A percentile compares a stretch with the other conserved stretches of the same genome.
Evolutionary conservation across 78 protist species (phyloP).

Genomic region (Thecamonas trahens): DNA sequence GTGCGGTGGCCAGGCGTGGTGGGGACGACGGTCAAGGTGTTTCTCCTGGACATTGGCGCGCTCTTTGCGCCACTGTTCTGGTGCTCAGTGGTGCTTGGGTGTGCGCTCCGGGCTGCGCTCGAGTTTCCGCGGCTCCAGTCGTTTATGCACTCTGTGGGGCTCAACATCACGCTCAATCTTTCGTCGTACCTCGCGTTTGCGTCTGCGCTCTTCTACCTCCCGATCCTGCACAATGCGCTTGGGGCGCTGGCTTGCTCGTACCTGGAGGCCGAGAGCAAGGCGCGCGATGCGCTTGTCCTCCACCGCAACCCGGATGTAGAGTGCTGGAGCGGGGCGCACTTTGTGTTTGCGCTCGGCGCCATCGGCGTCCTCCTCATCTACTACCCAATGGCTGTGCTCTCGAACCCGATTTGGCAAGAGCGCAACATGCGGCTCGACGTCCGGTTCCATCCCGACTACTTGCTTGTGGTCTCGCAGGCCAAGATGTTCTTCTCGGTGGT

Average conservation of each 20-base stretch:
- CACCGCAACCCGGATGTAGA: background rate
- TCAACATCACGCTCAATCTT: background rate
- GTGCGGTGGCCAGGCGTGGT: too few species aligned
- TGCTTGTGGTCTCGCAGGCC: too few species aligned
- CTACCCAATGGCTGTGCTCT: background rate
- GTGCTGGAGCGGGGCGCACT: background rate
- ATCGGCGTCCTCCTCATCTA: too few species aligned
- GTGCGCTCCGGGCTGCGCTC: background rate
- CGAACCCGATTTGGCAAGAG: background rate
- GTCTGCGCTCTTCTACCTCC: background rate
- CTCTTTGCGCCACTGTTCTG: background rate
- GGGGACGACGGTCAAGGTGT: too few species aligned
- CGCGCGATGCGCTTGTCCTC: too few species aligned
- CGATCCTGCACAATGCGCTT: background rate
- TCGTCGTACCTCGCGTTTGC: background rate
- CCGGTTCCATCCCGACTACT: too few species aligned
- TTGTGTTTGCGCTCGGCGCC: background rate
- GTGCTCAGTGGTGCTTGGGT: background rate
- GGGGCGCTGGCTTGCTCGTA: background rate
- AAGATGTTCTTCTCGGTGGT: too few species aligned
- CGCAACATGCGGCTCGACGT: background rate
- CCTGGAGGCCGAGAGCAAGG: background rate
- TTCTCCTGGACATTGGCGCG: too few species aligned
- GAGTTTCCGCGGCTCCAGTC: background rate
- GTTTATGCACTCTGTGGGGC: background rate